These are phyloP conservation scores for Trichoderma oligosporum DNA, from an alignment of 2,329 filamentous ascomycete species.

Conservation along the genomic window DNA sequence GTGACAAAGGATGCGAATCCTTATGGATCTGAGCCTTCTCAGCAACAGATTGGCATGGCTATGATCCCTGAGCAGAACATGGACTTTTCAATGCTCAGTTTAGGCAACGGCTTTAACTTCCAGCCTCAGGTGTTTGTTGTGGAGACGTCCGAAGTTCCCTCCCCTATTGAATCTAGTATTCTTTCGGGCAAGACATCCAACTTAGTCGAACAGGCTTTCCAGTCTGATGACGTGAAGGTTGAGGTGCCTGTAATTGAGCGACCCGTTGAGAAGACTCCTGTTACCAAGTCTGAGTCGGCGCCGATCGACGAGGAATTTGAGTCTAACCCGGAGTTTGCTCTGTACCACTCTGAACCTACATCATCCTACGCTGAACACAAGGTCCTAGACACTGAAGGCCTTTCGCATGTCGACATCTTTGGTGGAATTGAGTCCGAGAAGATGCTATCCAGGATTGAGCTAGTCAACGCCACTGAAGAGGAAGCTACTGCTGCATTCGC, in stretches of 20 bases:
- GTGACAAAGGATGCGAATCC: constrained; percentile 65
- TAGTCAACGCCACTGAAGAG: constrained; percentile 57
- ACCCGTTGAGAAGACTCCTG: constrained; percentile 37
- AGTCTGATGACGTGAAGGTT: constrained; percentile 51
- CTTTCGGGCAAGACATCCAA: constrained; percentile 69
- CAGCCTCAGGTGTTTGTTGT: constrained; percentile 73
- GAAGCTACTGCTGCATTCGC: constrained; percentile 42
- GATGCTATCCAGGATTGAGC: constrained; percentile 56
- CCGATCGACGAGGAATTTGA: constrained; percentile 56
- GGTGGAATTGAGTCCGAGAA: constrained; percentile 62
- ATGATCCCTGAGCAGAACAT: constrained; percentile 77
- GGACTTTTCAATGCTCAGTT: constrained; percentile 68
- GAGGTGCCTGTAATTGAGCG: constrained; percentile 53
- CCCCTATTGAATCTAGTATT: constrained; percentile 53
- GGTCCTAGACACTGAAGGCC: constrained; percentile 40
- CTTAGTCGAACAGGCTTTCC: constrained; percentile 44
- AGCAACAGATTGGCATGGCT: constrained; percentile 72
- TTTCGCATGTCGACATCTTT: constrained; percentile 43
- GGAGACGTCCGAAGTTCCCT: constrained; percentile 64
- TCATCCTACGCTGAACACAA: constrained; percentile 26
- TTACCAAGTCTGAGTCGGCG: constrained; percentile 27
- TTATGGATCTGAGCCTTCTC: constrained; percentile 53
- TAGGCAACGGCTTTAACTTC: constrained; percentile 57
- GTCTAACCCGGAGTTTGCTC: constrained; percentile 57
- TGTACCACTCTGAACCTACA: constrained; percentile 49